Conservation (phyloP, 441 rosid species). For the Raphanus hybrid region DNA sequence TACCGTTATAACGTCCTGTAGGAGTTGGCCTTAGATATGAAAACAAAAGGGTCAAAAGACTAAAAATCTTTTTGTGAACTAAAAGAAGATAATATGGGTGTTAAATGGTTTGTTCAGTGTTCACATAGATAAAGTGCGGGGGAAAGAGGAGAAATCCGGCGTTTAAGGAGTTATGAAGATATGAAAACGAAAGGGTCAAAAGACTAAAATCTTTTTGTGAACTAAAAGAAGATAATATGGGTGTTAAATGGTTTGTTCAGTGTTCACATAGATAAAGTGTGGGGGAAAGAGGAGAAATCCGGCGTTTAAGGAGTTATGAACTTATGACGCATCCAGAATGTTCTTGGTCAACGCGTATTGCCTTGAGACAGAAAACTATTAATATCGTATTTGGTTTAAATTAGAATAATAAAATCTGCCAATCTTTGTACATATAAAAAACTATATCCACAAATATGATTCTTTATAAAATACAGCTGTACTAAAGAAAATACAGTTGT, state of each 20-base stretch:
- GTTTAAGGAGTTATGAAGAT: not conserved
- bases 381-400: not conserved
- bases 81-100: not conserved
- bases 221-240: not conserved
- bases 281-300: not conserved
- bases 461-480: not conserved
- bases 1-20: no score
- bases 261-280: not conserved
- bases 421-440: not conserved
- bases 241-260: not conserved
- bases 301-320: slow-evolving; percentile 6
- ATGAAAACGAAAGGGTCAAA: not conserved
- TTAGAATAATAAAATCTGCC: not conserved
- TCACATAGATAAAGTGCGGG: not conserved
- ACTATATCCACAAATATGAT: not conserved
- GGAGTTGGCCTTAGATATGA: no score
- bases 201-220: no score
- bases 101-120: not conserved
- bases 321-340: not conserved
- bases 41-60: not conserved
- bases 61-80: not conserved
- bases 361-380: not conserved
- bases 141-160: not conserved
- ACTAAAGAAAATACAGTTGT: not conserved
- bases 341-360: slow-evolving; percentile 15